phyloP scores from a whole-genome alignment of 2,329 filamentous ascomycete genomes.

The Polytolypa hystricis region DNA sequence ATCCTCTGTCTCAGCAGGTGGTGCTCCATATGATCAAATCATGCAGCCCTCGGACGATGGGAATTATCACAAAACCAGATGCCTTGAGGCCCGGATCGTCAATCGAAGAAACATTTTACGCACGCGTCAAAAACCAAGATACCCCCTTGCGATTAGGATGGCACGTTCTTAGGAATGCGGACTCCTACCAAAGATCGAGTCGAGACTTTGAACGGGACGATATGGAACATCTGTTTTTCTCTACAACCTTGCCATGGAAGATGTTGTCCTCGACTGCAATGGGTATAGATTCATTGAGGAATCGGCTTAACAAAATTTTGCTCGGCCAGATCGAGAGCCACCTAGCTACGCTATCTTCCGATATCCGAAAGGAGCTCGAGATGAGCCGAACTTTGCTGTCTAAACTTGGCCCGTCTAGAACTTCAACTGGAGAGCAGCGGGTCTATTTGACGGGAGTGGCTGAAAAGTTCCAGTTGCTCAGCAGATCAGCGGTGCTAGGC shows the following conservation, averaged over 20 bases:
- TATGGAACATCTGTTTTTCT: constrained; percentile 25
- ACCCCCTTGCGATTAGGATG: constrained; percentile 36
- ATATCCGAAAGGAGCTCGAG: constrained; percentile 23
- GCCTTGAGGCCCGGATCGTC: constrained; percentile 25
- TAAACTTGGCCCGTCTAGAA: constrained; percentile 17
- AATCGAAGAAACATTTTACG: constrained; percentile 24
- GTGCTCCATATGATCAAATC: constrained; percentile 28
- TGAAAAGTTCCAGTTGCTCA: constrained; percentile 12
- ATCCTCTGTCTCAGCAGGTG: constrained; percentile 32
- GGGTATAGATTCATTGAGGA: constrained; percentile 22
- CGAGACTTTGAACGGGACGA: constrained; percentile 21
- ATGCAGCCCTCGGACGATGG: constrained; percentile 28
- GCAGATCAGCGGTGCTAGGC: constrained; percentile 16
- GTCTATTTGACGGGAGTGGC: constrained; percentile 15
- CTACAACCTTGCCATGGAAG: constrained; percentile 16
- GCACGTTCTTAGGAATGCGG: constrained; percentile 39
- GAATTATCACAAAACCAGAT: constrained; percentile 41
- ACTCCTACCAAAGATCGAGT: constrained; percentile 23
- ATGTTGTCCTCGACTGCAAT: constrained; percentile 16
- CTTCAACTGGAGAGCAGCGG: constrained; percentile 12
- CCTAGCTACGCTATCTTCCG: constrained; percentile 27
- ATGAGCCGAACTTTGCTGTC: constrained; percentile 21
- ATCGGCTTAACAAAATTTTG: constrained; percentile 24
- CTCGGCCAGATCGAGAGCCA: constrained; percentile 23
- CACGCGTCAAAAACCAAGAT: constrained; percentile 32